phyloP scores from a whole-genome alignment of 257 asterid species.

The Penstemon eatonii region DNA sequence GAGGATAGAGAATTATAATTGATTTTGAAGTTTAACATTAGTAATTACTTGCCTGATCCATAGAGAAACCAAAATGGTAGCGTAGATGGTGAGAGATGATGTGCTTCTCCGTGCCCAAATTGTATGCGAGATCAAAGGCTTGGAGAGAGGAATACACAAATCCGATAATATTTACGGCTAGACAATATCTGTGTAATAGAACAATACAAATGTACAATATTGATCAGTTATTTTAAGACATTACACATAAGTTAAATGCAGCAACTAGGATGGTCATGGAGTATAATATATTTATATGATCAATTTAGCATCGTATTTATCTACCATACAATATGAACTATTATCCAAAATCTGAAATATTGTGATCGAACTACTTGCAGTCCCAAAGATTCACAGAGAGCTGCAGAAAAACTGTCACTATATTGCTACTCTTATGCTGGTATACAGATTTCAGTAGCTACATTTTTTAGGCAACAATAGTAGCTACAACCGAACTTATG shows the following conservation, averaged over 20 bases:
- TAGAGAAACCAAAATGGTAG: conserved; percentile 53
- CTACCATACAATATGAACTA: too few relatives aligned
- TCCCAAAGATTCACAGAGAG: too few relatives aligned
- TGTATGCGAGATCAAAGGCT: conserved; percentile 52
- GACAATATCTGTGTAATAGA: conserved; percentile 48
- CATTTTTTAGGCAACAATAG: too few relatives aligned
- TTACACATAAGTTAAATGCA: background rate
- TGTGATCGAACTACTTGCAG: too few relatives aligned
- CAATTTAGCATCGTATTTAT: too few relatives aligned
- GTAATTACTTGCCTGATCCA: conserved; percentile 76
- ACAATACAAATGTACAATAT: background rate
- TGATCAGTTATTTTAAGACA: background rate
- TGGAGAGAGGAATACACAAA: conserved; percentile 72
- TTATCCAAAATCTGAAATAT: too few relatives aligned
- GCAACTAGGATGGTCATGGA: too few relatives aligned
- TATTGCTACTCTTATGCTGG: too few relatives aligned
- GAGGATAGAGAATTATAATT: background rate
- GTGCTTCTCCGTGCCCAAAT: conserved; percentile 56
- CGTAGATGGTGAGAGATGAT: conserved; percentile 47
- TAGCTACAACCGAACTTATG: too few relatives aligned
- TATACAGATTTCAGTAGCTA: too few relatives aligned
- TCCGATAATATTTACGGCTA: conserved; percentile 75
- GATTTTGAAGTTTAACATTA: background rate
- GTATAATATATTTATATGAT: too few relatives aligned
- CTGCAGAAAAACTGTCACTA: too few relatives aligned